These are phyloP conservation scores for Rhodosporidiobolus sp. DNA, from an alignment of 768 basidiomycete genomes.

Conservation along the genomic window DNA sequence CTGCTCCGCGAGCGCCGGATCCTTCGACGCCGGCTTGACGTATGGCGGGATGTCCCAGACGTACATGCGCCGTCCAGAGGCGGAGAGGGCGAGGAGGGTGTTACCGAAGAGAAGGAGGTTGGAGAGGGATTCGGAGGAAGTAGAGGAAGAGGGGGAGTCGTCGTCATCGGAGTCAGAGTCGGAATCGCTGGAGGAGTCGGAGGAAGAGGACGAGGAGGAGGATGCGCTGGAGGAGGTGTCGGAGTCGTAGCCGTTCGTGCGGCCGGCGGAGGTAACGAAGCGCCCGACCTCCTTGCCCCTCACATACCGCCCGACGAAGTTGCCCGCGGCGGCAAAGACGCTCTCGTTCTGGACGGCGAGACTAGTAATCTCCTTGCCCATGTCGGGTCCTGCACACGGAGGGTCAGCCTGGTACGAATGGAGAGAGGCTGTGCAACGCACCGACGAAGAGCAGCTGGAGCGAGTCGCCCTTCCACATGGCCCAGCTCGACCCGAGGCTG, in stretches of 20 bases:
- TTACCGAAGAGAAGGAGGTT: conserved; percentile 76
- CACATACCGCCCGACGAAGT: conserved; percentile 68
- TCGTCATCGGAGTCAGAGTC: conserved; percentile 16
- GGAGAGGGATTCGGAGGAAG: conserved; percentile 50
- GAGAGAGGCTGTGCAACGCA: conserved; percentile 53
- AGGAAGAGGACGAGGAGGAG: conserved; percentile 7
- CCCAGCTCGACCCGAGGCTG: conserved; percentile 84
- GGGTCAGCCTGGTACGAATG: neutral
- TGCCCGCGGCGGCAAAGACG: conserved; percentile 75
- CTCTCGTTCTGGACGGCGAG: conserved; percentile 80
- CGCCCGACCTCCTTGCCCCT: conserved; percentile 78
- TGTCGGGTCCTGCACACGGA: conserved; percentile 69
- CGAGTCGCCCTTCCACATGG: conserved; percentile 91
- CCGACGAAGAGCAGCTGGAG: conserved; percentile 91
- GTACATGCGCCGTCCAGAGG: conserved; percentile 71
- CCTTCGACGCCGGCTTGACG: conserved; percentile 55
- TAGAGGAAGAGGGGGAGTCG: conserved; percentile 4
- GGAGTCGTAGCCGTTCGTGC: conserved; percentile 4
- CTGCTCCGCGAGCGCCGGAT: conserved; percentile 3
- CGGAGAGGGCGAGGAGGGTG: conserved; percentile 72
- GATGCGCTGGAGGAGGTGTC: neutral
- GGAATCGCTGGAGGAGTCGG: conserved; percentile 1
- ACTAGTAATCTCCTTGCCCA: conserved; percentile 66
- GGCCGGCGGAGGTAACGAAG: conserved; percentile 45
- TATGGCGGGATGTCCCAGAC: conserved; percentile 65